Evolutionary conservation across 2,329 filamentous ascomycete genomes (phyloP), one percentile per base, ranked within the genome.

Genomic region (Rutstroemia sp.): DNA sequence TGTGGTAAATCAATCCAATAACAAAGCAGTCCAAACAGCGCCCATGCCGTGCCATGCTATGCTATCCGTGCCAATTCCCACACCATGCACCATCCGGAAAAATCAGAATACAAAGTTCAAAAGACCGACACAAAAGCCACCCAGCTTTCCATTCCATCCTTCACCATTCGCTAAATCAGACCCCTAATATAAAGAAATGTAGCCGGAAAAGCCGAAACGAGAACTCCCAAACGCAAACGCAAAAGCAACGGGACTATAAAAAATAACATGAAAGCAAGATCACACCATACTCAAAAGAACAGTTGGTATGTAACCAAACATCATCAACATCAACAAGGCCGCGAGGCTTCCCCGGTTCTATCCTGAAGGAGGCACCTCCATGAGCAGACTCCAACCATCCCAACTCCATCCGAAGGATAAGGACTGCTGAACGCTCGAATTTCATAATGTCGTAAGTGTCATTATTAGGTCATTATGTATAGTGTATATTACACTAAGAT

Each of bases 361-460:
- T 46, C 51, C 25, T 39, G 41, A 56, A 44, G 37, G 25, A 47
- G 27, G 37, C n/a, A 21, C 30, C 21, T 9, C 38, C 39, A 19
- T 39, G 34, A 54, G 44, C 50, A 41, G 21, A 37, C 23, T 30
- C 41, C 50, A 54, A 56, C 42, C 19, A 48, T n/a, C 23, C 23
- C 16, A 27, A 23, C 42, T 34, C 19, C 23, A 41, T 23, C 27
- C 14, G 45, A 57, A 45, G 39, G 37, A 50, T n/a, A 55, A 16
- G 51, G 46, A 23, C 14, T 47, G 19, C 16, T 54, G 48, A 46
- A 21, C 19, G 46, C 27, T 19, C 51, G 51, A 57, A 56, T 42
- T 57, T 60, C 55, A 51, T 58, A 54, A 61, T 53, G 45, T 64
- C 61, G 51, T 63, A 58, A 58, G 23, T 47, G n/a, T 48, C 19